Evolutionary conservation across 2,329 filamentous ascomycete species (phyloP), one percentile per base, ranked within the genome.

Genomic region (Amauroascus niger): DNA sequence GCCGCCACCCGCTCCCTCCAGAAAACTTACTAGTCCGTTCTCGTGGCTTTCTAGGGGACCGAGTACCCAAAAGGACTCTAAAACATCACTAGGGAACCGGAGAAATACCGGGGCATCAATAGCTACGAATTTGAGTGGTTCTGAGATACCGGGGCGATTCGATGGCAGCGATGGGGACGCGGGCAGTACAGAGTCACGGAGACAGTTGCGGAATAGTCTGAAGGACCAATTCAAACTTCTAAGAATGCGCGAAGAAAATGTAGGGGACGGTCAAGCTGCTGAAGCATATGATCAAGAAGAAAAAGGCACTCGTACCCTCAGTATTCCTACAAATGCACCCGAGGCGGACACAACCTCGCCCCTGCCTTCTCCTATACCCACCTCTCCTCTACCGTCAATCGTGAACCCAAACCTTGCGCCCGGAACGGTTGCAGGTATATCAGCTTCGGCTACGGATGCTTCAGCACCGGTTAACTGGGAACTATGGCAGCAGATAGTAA

Each of bases 401-500:
- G 78, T 88, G 14, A 87, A 88, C 61, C 77, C 79, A 3, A 82
- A 78, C 54, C 74, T 96, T 43, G 83, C 88, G 0, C 90, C 90
- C 0, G 90, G 90, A 1, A 96, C 90, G 1, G 88, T 86, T 6
- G 84, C 88, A 9, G 90, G 91, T 5, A 81, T 90, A 40, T 84
- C 84, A 22, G 82, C 87, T 2, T 81, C 83, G 20, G 77, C 83
- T 58, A 71, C 74, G 13, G 87, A 90, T 63, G 73, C 76, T 30
- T 71, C 74, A 24, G 75, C 77, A 14, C 84, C 87, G 22, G 93
- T 98, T n/a, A 89, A 98, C 66, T 98, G 93, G 93, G 93, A 98
- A 69, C 74, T 98, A 37, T 98, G 93, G 93, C 91, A 98, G 67
- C 82, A 86, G 22, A 86, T 98, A 3, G 93, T 98, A 32, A 94